phyloP scores from a whole-genome alignment of 2,329 filamentous ascomycete genomes.

The Chalaropsis ovoidea region DNA sequence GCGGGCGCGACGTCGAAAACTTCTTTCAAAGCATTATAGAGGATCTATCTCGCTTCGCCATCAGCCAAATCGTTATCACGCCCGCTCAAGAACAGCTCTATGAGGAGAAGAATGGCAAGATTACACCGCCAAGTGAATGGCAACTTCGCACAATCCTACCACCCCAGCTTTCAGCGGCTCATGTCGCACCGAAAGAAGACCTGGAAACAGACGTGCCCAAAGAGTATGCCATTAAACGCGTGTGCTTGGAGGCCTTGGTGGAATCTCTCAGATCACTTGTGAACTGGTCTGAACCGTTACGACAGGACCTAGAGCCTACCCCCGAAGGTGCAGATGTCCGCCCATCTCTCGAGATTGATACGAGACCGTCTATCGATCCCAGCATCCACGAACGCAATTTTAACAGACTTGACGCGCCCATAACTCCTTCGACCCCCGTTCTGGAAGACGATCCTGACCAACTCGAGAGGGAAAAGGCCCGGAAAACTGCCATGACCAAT shows the following conservation, averaged over 20 bases:
- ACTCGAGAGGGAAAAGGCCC: constrained; percentile 87
- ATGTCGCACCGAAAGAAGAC: constrained; percentile 53
- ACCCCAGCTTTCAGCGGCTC: constrained; percentile 71
- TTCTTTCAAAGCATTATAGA: constrained; percentile 95
- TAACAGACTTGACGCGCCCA: constrained; percentile 46
- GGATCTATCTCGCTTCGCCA: constrained; percentile 80
- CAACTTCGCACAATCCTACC: constrained; percentile 76
- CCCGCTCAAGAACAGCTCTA: constrained; percentile 74
- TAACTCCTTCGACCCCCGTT: constrained; percentile 52
- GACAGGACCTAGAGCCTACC: constrained; percentile 43
- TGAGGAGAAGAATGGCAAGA: constrained; percentile 62
- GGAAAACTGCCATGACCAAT: constrained; percentile 84
- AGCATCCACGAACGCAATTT: constrained; percentile 43
- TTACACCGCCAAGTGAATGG: constrained; percentile 61
- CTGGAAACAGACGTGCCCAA: constrained; percentile 64
- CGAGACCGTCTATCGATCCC: constrained; percentile 59
- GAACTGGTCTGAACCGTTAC: constrained; percentile 67
- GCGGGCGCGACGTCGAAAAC: constrained; percentile 89
- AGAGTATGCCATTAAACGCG: constrained; percentile 84
- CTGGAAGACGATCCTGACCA: constrained; percentile 85
- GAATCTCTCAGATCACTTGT: constrained; percentile 82
- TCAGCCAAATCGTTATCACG: constrained; percentile 63
- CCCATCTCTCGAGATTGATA: constrained; percentile 37
- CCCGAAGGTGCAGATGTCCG: constrained; percentile 33
- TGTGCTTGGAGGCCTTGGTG: constrained; percentile 78